These are phyloP conservation scores for Erodium moschatum DNA, from an alignment of 441 rosid species.

Conservation along the genomic window DNA sequence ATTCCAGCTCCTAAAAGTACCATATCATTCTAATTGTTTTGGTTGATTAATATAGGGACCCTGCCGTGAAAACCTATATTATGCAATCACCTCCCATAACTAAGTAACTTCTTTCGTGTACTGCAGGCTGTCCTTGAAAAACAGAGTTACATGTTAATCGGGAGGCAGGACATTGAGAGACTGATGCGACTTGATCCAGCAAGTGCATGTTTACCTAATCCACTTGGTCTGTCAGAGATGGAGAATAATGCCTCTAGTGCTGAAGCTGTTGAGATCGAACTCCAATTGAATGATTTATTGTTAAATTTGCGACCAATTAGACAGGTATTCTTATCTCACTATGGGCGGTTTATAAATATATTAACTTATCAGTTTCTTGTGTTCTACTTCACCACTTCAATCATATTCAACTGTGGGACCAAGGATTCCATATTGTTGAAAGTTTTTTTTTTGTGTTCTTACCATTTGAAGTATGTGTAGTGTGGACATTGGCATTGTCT, in stretches of 20 bases:
- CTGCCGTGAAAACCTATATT: too few relatives aligned
- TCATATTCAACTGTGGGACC: neutral
- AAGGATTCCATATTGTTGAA: neutral
- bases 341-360: neutral
- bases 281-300: slow-evolving; percentile 59
- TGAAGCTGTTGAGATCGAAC: slow-evolving; percentile 48
- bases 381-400: neutral
- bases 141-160: slow-evolving; percentile 95
- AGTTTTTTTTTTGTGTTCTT: neutral
- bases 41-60: neutral
- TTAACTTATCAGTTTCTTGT: neutral
- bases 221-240: slow-evolving; percentile 34
- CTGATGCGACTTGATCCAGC: slow-evolving; percentile 82
- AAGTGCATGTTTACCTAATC: slow-evolving; percentile 65
- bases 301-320: slow-evolving; percentile 71
- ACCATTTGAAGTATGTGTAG: neutral
- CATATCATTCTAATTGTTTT: neutral
- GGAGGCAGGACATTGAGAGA: slow-evolving; percentile 94
- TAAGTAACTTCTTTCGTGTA: slow-evolving; percentile 19
- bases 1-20: neutral
- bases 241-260: slow-evolving; percentile 32
- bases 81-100: neutral
- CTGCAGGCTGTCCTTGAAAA: slow-evolving; percentile 97
- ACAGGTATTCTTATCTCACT: slow-evolving; percentile 42
- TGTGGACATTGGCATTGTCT: neutral